Conservation (phyloP, 1,284 basidiomycete genomes). For the Peniophora sp. region DNA sequence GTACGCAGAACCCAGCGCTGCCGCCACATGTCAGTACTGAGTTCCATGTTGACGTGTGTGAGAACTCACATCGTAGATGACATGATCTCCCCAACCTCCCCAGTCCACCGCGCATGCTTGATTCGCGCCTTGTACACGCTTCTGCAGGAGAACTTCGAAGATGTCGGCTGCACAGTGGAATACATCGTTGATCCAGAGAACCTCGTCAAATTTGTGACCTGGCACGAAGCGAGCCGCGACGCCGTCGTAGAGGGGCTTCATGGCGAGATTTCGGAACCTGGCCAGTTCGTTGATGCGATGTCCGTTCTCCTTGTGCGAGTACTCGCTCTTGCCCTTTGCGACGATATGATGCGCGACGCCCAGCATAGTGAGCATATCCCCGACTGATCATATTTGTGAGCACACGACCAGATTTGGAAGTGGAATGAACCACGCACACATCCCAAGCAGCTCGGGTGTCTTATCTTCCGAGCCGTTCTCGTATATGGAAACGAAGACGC, state of each 20-base stretch:
- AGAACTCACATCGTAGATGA: constrained; percentile 36
- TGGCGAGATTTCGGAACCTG: not conserved
- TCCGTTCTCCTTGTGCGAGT: constrained; percentile 2
- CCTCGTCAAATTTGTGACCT: not conserved
- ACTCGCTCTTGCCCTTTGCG: not conserved
- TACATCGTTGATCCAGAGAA: constrained; percentile 1
- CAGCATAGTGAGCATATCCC: not conserved
- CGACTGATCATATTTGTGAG: not conserved
- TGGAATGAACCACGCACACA: not conserved
- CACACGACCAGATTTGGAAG: not conserved
- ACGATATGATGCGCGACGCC: not conserved
- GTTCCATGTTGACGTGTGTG: too few relatives aligned
- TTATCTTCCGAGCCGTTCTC: constrained; percentile 1
- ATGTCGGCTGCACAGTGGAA: not conserved
- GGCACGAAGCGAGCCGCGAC: not conserved
- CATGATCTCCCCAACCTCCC: constrained; percentile 26
- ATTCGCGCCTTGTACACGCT: not conserved
- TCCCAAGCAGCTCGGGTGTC: not conserved
- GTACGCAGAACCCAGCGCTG: constrained; percentile 33
- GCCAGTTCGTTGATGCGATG: constrained; percentile 1
- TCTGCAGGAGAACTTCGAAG: not conserved
- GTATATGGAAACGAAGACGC: constrained; percentile 1
- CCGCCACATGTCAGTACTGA: too few relatives aligned
- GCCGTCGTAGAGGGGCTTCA: not conserved
- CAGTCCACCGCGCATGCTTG: constrained; percentile 1